Evolutionary conservation across 2,329 filamentous ascomycete genomes (phyloP), one percentile per base, ranked within the genome.

Genomic region (Phyllosticta citribraziliensis): DNA sequence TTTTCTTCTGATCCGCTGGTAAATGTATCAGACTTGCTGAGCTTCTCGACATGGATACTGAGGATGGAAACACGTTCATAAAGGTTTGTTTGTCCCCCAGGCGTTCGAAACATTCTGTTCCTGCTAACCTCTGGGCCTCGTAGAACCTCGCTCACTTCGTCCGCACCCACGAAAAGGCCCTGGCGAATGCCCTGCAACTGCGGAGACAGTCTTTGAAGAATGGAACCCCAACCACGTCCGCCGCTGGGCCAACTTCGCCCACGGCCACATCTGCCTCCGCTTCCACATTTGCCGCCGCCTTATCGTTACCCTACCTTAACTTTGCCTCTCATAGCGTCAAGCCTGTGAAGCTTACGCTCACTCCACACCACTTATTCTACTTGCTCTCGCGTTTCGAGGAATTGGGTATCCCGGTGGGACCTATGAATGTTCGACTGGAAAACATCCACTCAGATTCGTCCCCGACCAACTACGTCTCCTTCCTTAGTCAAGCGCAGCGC

Each of bases 141-240:
- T 74, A 97, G 93, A 94, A 96, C 82, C 83, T 99, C 73, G 92
- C 93, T 72, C 88, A 88, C 77, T 97, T 96, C 77, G 91, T 99
- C 76, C 91, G 92, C 65, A 96, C 91, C 61, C 91, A 99, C 79
- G 94, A 99, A 77, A 96, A 96, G 78, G 93, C 92, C 47, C 84
- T 99, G 65, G 94, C 94, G 72, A 97, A 97, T 79, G 93, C 93
- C 69, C 80, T 97, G 65, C 93, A 97, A 75, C 82, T 95, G 68
- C 87, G 88, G 73, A 85, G 89, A 68, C 87, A 89, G 69, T 82
- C 84, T 64, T 78, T 81, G 51, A 88, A 87, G 69, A 85, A 92
- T 84, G 71, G 68, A 60, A 85, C 88, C 63, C 70, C 69, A 61
- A 86, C 87, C 63, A 64, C 67, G 40, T 69, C 72, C 17, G 70